Evolutionary conservation across 768 basidiomycete genomes (phyloP).

Genomic region (Pleurotus sapidus): DNA sequence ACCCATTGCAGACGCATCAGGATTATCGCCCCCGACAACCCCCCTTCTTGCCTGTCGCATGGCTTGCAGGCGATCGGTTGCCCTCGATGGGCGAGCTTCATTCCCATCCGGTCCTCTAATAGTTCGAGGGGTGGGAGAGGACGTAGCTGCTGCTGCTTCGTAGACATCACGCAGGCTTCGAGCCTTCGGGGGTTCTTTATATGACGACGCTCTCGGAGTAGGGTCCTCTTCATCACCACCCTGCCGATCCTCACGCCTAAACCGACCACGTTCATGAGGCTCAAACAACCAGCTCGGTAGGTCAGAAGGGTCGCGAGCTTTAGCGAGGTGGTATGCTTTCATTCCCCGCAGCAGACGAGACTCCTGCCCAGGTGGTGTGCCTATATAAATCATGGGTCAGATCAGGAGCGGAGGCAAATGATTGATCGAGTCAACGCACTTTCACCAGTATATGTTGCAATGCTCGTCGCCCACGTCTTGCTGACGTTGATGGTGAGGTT

Average conservation of each 20-base stretch:
- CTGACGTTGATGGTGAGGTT: slow-evolving; percentile 54
- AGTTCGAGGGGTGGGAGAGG: neutral
- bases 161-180: slow-evolving; percentile 37
- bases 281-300: slow-evolving; percentile 68
- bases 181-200: slow-evolving; percentile 15
- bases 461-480: slow-evolving; percentile 51
- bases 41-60: slow-evolving; percentile 47
- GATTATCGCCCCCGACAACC: slow-evolving; percentile 7
- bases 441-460: slow-evolving; percentile 40
- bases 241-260: slow-evolving; percentile 8
- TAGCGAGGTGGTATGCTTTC: slow-evolving; percentile 65
- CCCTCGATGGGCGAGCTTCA: slow-evolving; percentile 28
- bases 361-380: slow-evolving; percentile 52
- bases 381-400: slow-evolving; percentile 20
- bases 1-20: neutral
- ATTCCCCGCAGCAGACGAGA: slow-evolving; percentile 60
- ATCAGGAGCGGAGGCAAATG: too few relatives aligned
- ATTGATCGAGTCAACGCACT: slow-evolving; percentile 23
- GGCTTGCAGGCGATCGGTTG: slow-evolving; percentile 45
- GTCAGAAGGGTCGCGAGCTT: slow-evolving; percentile 53
- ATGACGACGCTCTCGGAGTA: slow-evolving; percentile 7
- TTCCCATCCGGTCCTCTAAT: slow-evolving; percentile 2
- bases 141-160: slow-evolving; percentile 24
- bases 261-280: slow-evolving; percentile 45
- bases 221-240: slow-evolving; percentile 13